phyloP scores from a whole-genome alignment of 2,329 filamentous ascomycete species.

The Diplocarpon rosae region DNA sequence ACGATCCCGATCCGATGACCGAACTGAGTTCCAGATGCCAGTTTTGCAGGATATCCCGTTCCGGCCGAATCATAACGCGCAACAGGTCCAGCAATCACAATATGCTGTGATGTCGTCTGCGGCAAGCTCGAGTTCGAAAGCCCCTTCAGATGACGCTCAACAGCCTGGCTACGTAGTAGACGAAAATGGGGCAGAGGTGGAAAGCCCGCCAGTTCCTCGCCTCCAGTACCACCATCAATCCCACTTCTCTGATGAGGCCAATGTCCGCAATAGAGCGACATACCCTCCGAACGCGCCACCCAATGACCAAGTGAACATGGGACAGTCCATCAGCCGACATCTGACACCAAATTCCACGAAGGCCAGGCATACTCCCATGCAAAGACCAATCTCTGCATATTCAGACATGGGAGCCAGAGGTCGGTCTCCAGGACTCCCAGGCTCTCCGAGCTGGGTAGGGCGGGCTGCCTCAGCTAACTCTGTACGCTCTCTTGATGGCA shows the following conservation, averaged over 20 bases:
- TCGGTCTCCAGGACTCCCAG: constrained; percentile 39
- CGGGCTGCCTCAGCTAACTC: constrained; percentile 26
- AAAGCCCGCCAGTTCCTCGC: constrained; percentile 34
- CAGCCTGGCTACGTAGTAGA: constrained; percentile 14
- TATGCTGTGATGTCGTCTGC: constrained; percentile 22
- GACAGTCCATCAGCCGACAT: constrained; percentile 45
- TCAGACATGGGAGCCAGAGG: constrained; percentile 59
- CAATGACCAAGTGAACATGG: constrained; percentile 33
- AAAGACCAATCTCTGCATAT: constrained; percentile 65
- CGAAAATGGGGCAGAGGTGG: constrained; percentile 15
- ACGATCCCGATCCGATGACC: constrained; percentile 7
- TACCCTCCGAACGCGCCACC: constrained; percentile 12
- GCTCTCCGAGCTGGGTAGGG: constrained; percentile 21
- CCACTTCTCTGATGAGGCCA: constrained; percentile 32
- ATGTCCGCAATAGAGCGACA: constrained; percentile 15
- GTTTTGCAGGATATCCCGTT: constrained; percentile 21
- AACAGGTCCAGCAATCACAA: constrained; percentile 20
- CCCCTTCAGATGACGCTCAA: constrained; percentile 15
- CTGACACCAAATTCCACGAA: constrained; percentile 45
- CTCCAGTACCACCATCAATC: constrained; percentile 50
- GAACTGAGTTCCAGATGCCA: constrained; percentile 9
- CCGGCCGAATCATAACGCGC: constrained; percentile 19
- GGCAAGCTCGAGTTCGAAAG: constrained; percentile 16
- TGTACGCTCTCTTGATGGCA: constrained; percentile 21
- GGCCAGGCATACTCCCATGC: constrained; percentile 45